Base-by-base conservation (phyloP, 1,284 basidiomycete genomes). In the Fereydounia khargensis region DNA sequence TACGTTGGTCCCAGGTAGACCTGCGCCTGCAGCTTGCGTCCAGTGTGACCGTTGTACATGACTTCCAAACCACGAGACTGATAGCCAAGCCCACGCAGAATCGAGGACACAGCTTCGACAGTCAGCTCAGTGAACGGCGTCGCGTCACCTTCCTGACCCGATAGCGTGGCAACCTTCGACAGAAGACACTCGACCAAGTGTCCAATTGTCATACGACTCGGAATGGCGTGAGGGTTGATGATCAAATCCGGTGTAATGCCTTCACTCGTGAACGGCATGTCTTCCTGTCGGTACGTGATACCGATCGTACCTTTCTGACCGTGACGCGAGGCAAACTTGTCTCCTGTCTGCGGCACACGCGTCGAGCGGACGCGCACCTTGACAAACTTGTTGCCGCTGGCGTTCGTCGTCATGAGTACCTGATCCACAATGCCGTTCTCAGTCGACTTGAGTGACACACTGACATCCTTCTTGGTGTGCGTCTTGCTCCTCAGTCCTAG, bases 181-280 rank as follows among this genome's bases (percentile, higher is more conserved):
- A 91, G 88, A 17, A 99, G 80, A 19, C 97, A 81, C 78, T 99
- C 95, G 48, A 99, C 95, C 95, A 99, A 98, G 80, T 99, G 98
- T 35, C 95, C 95, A 30, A 98, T 95, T 24, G 95, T 66, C 94
- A 99, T 99, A 43, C 95, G 90, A 46, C 91, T 95, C 2, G 95
- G 95, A 82, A 99, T 98, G 71, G 95, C 95, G 78, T 99, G 95
- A 3, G 95, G 95, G 77, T 99, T 99, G 94, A 99, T 98, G 79
- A 99, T 97, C 17, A 94, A 90, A 78, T 98, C 95, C 85, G 73
- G 91, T 73, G 84, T 87, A 65, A 97, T 94, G 22, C 95, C 95
- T 70, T 89, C 86, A 78, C 98, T 94, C 71, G 92, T 96, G 81
- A 99, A 99, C 4, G 95, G 95, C 91, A 99, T 88, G 78, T 99